Evolutionary conservation across 305 asterid genomes (phyloP), one percentile per base, ranked within the genome.

Genomic region (Coffea humblotiana): DNA sequence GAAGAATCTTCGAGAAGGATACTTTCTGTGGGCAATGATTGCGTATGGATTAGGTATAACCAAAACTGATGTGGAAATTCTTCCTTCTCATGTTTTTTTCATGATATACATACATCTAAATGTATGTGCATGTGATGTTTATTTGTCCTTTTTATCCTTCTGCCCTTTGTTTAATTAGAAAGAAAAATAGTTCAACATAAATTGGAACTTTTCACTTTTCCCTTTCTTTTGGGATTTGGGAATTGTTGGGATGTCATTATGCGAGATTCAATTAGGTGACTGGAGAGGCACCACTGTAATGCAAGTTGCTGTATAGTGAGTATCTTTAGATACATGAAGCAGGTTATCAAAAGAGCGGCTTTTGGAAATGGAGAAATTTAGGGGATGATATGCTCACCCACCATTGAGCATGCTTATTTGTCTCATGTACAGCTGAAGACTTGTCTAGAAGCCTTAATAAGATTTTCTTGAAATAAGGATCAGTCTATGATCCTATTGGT

Each of bases 41-140:
- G 97, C 99, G 74, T 96, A 92, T 68, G 98, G 99, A 78, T 89
- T 91, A 86, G 99, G 99, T 96, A 92, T 65, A 10, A 23, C 63
- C 60, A n/a, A 68, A 58, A 66, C 4, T 78, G 29, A 74, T 68
- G 25, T 82, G 48, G 72, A 64, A 48, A 27, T 68, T 70, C 75
- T 78, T 16, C 68, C 48, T 54, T 61, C 27, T 76, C 37, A 32
- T 61, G 60, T 16, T 77, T 54, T 54, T 66, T 54, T 71, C 25
- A 16, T 19, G 67, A 52, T 15, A 37, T n/a, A 60, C 65, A 52
- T n/a, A 45, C 25, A 43, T 25, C 23, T 48, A 23, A 10, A 63
- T 63, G 25, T 25, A 37, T 49, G 14, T 11, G 12, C 32, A 40
- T 43, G 69, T 76, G 29, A 25, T 63, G 47, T 45, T 40, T 75